A percentile compares a stretch with the other conserved stretches of the same genome.
These are phyloP conservation scores for Plectosphaerella sp. DNA, from an alignment of 2,329 filamentous ascomycete species.

Conservation along the genomic window DNA sequence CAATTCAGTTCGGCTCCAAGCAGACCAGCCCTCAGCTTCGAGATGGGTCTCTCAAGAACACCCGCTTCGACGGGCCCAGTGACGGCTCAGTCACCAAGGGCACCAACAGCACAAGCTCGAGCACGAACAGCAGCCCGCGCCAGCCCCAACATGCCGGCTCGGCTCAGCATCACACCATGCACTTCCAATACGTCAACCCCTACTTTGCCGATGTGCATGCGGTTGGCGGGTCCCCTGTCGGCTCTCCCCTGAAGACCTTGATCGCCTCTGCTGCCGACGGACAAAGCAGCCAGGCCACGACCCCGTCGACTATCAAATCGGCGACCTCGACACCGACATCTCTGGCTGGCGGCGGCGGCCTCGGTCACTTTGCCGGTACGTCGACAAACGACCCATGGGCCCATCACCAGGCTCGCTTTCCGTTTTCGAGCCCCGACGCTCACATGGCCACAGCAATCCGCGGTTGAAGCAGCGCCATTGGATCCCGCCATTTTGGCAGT, in stretches of 20 bases:
- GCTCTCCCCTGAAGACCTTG: slow-evolving; percentile 23
- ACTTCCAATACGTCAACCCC: slow-evolving; percentile 8
- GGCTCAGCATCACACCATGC: slow-evolving; percentile 38
- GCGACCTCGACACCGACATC: slow-evolving; percentile 43
- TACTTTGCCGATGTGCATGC: slow-evolving; percentile 16
- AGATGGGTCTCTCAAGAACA: slow-evolving; percentile 40
- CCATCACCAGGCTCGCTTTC: slow-evolving; percentile 42
- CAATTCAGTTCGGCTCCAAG: slow-evolving; percentile 56
- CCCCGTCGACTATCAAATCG: slow-evolving; percentile 29
- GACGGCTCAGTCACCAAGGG: slow-evolving; percentile 27
- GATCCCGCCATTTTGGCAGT: slow-evolving; percentile 7
- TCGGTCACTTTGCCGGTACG: slow-evolving; percentile 43
- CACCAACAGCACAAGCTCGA: slow-evolving; percentile 29
- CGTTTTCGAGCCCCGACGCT: slow-evolving; percentile 40
- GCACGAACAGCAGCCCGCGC: slow-evolving; percentile 31
- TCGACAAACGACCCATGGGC: slow-evolving; percentile 32
- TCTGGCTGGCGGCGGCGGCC: slow-evolving; percentile 30
- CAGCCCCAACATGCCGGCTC: slow-evolving; percentile 27
- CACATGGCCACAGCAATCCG: slow-evolving; percentile 46
- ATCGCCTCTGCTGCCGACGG: slow-evolving; percentile 11
- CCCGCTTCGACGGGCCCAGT: slow-evolving; percentile 37
- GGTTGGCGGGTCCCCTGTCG: slow-evolving; percentile 26
- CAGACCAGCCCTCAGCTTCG: slow-evolving; percentile 46
- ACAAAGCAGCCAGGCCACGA: slow-evolving; percentile 24
- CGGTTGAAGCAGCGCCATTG: slow-evolving; percentile 19